Percentiles rank a stretch among this genome's conserved stretches.
Evolutionary conservation across 2,329 filamentous ascomycete genomes (phyloP).

Genomic region (Nigrospora oryzae): DNA sequence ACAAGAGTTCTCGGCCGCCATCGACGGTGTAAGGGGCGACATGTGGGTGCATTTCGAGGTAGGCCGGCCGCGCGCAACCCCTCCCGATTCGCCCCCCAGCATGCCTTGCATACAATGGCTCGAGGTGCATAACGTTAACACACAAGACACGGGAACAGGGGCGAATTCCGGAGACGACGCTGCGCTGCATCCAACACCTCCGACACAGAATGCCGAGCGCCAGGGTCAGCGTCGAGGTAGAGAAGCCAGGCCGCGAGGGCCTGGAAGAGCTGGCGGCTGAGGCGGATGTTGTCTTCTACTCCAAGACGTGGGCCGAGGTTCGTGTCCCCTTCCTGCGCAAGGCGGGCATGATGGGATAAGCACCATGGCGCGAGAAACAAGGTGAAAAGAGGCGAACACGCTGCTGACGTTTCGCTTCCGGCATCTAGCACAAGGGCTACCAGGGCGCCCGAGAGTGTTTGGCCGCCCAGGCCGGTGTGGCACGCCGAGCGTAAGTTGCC

Average conservation of each 20-base stretch:
- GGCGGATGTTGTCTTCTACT: slow-evolving; percentile 69
- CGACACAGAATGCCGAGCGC: slow-evolving; percentile 33
- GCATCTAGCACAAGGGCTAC: slow-evolving; percentile 18
- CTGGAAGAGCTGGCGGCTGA: slow-evolving; percentile 49
- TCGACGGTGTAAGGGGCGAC: slow-evolving; percentile 27
- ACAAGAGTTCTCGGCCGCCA: slow-evolving; percentile 46
- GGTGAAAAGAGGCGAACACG: not conserved
- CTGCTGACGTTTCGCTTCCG: slow-evolving; percentile 7
- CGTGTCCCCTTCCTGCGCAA: slow-evolving; percentile 12
- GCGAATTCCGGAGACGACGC: slow-evolving; percentile 52
- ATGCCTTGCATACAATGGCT: slow-evolving; percentile 7
- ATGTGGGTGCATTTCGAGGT: slow-evolving; percentile 70
- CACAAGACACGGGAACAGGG: slow-evolving; percentile 32
- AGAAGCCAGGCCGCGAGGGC: slow-evolving; percentile 57
- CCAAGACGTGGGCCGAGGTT: slow-evolving; percentile 62
- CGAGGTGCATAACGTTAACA: slow-evolving; percentile 11
- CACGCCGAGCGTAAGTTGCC: slow-evolving; percentile 23
- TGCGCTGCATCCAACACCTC: slow-evolving; percentile 50
- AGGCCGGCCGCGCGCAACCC: slow-evolving; percentile 10
- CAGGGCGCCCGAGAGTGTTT: slow-evolving; percentile 18
- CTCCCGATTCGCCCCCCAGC: slow-evolving; percentile 8
- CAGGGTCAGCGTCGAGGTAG: slow-evolving; percentile 61
- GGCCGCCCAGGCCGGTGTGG: slow-evolving; percentile 19
- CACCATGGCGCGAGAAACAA: not conserved
- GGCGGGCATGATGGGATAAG: not conserved